Evolutionary conservation across 2,329 filamentous ascomycete species (phyloP).

Genomic region (Aureobasidium melanogenum): DNA sequence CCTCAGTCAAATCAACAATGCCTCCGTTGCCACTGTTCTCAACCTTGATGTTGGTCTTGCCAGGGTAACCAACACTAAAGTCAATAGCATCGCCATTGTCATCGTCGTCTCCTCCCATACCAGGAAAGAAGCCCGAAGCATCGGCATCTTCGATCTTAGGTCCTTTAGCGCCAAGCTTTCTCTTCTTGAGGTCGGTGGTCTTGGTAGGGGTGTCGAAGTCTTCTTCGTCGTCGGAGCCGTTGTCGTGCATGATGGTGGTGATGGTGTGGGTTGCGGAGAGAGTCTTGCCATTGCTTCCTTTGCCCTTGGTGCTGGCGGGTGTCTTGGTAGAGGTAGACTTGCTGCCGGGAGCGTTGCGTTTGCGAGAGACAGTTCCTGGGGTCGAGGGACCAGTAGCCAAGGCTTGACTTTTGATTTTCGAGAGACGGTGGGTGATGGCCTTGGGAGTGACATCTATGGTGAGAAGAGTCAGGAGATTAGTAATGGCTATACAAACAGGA

Average conservation of each 20-base stretch:
- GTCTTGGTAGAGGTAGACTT: no score
- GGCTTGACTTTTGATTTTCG: constrained; percentile 16
- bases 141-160: background rate
- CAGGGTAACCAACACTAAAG: background rate
- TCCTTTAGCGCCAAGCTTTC: background rate
- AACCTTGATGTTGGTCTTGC: background rate
- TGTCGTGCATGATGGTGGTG: background rate
- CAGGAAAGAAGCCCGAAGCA: background rate
- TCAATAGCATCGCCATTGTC: background rate
- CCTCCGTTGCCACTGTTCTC: background rate
- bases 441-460: constrained; percentile 24
- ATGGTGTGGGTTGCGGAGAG: background rate
- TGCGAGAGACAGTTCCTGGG: background rate
- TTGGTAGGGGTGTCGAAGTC: background rate
- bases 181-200: background rate
- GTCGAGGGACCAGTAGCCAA: background rate
- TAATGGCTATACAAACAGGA: background rate
- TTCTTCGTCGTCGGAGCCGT: constrained; percentile 4
- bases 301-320: background rate
- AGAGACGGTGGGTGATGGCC: constrained; percentile 24
- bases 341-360: background rate
- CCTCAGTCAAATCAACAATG: no score
- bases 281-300: background rate
- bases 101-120: background rate
- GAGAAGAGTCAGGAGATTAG: no score